Evolutionary conservation across 225 moss, liverwort and hornwort genomes (phyloP).

Genomic region (Polytrichum commune): DNA sequence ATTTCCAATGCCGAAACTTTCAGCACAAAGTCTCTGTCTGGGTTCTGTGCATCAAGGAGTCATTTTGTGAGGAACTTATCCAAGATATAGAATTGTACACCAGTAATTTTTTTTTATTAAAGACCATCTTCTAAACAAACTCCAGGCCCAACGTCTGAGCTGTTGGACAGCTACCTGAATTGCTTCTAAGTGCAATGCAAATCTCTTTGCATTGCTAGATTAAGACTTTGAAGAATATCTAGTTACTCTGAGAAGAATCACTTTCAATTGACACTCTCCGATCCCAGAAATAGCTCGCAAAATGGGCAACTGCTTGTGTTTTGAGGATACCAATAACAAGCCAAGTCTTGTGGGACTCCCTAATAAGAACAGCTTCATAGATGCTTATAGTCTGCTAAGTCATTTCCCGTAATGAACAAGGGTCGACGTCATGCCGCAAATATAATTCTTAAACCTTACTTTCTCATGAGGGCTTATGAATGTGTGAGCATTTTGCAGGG

Average conservation of each 20-base stretch:
- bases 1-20: slow-evolving; percentile 65
- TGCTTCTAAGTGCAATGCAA: too few species aligned
- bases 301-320: too few species aligned
- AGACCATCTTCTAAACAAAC: background rate
- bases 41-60: slow-evolving; percentile 20
- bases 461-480: background rate
- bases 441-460: background rate
- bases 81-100: background rate
- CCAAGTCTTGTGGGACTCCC: too few species aligned
- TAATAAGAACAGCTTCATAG: too few species aligned
- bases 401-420: too few species aligned
- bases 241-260: too few species aligned
- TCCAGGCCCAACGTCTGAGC: background rate
- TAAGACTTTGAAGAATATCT: too few species aligned
- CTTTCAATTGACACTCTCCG: too few species aligned
- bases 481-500: background rate
- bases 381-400: too few species aligned
- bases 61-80: background rate
- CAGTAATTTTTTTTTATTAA: background rate
- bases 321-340: too few species aligned
- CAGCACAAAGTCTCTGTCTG: slow-evolving; percentile 43
- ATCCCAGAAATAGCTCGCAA: too few species aligned
- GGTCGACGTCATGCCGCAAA: background rate
- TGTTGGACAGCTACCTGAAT: background rate
- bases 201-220: too few species aligned